These are phyloP conservation scores for Eremomyces bilateralis DNA, from an alignment of 495 filamentous ascomycete genomes.

Conservation along the genomic window DNA sequence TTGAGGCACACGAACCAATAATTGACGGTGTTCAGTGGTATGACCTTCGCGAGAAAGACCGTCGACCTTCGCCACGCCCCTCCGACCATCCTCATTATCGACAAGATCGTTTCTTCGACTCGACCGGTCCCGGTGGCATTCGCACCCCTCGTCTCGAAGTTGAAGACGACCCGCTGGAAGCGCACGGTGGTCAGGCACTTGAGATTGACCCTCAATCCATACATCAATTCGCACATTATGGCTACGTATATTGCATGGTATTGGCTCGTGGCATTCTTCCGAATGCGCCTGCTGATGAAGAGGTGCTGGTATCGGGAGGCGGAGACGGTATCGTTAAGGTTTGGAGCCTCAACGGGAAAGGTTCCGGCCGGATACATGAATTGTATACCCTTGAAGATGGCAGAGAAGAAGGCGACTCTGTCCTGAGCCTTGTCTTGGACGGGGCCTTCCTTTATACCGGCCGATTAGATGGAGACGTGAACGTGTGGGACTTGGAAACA, in stretches of 20 bases:
- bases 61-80: slow-evolving; percentile 35
- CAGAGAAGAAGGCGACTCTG: slow-evolving; percentile 38
- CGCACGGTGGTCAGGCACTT: slow-evolving; percentile 38
- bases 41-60: slow-evolving; percentile 31
- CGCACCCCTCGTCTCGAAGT: slow-evolving; percentile 33
- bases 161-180: slow-evolving; percentile 16
- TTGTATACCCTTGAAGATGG: slow-evolving; percentile 51
- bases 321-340: slow-evolving; percentile 86
- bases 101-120: slow-evolving; percentile 92
- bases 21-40: slow-evolving; percentile 41
- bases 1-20: too few species aligned
- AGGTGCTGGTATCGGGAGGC: slow-evolving; percentile 71
- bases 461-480: slow-evolving; percentile 69
- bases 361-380: slow-evolving; percentile 32
- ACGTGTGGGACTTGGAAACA: slow-evolving; percentile 94
- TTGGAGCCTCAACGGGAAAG: slow-evolving; percentile 43
- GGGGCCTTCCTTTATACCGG: slow-evolving; percentile 82
- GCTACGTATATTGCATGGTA: slow-evolving; percentile 90
- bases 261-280: slow-evolving; percentile 44
- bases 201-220: slow-evolving; percentile 72
- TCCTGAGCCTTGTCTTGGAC: slow-evolving; percentile 65
- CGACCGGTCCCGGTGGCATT: slow-evolving; percentile 58
- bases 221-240: slow-evolving; percentile 75
- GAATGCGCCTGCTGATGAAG: slow-evolving; percentile 38
- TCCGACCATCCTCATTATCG: slow-evolving; percentile 53